These are phyloP conservation scores for Cercospora nicotianae DNA, from an alignment of 2,329 filamentous ascomycete species.

Conservation along the genomic window DNA sequence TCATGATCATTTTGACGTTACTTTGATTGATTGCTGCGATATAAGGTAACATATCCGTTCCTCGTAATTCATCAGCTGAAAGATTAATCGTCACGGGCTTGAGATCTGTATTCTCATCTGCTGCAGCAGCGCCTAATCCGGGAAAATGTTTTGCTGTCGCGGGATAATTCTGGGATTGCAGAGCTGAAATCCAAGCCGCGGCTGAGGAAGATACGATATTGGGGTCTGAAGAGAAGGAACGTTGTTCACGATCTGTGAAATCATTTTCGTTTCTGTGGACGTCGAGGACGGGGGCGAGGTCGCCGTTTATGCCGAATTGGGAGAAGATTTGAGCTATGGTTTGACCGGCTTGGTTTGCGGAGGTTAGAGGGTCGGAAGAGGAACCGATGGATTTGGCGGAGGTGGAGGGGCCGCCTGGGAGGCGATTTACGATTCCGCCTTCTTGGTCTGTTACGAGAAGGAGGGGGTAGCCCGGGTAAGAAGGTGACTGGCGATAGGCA, in stretches of 20 bases:
- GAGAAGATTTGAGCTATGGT: slow-evolving; percentile 16
- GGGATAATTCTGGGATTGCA: slow-evolving; percentile 16
- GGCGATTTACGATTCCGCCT: slow-evolving; percentile 23
- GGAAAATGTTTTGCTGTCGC: slow-evolving; percentile 28
- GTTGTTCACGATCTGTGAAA: slow-evolving; percentile 22
- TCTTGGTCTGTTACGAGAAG: slow-evolving; percentile 25
- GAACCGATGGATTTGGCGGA: slow-evolving; percentile 20
- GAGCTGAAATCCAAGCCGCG: slow-evolving; percentile 18
- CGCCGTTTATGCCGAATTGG: slow-evolving; percentile 20
- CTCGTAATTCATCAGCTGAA: slow-evolving; percentile 12
- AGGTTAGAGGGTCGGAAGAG: slow-evolving; percentile 11
- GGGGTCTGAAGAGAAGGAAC: slow-evolving; percentile 21
- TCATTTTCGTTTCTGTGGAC: slow-evolving; percentile 18
- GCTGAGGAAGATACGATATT: slow-evolving; percentile 9
- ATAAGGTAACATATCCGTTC: slow-evolving; percentile 21
- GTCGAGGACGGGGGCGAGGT: slow-evolving; percentile 25
- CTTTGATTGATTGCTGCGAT: slow-evolving; percentile 11
- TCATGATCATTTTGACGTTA: slow-evolving; percentile 22
- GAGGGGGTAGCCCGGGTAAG: slow-evolving; percentile 19
- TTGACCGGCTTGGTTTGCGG: slow-evolving; percentile 12
- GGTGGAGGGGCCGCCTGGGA: slow-evolving; percentile 19
- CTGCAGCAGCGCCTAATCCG: slow-evolving; percentile 17
- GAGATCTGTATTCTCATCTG: slow-evolving; percentile 20
- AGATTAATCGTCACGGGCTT: slow-evolving; percentile 19
- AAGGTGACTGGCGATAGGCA: slow-evolving; percentile 16